Conservation (phyloP, 2,329 filamentous ascomycete species). For the Diaporthe aspalathi region DNA sequence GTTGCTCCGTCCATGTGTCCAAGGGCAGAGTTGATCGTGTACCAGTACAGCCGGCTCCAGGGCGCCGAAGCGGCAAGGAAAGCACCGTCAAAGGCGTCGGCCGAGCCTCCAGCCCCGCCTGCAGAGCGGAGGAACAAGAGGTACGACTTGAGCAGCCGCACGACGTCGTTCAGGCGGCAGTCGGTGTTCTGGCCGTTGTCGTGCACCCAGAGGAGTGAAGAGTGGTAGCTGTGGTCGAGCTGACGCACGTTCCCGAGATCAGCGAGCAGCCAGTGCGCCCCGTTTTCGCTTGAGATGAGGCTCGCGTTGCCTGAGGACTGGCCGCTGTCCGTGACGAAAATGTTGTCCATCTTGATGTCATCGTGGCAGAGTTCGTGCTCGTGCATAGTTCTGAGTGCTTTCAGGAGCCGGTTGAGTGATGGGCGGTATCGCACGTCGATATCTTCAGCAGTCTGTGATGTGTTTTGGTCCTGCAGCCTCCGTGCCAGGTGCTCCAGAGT, state of each 20-base stretch:
- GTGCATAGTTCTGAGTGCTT: constrained; percentile 45
- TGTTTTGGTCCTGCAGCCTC: constrained; percentile 40
- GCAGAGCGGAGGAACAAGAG: constrained; percentile 46
- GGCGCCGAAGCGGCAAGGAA: constrained; percentile 44
- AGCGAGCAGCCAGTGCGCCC: constrained; percentile 47
- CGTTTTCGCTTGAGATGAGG: constrained; percentile 2
- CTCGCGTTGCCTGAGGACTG: not conserved
- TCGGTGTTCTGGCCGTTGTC: constrained; percentile 46
- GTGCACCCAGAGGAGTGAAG: constrained; percentile 46
- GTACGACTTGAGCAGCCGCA: constrained; percentile 48
- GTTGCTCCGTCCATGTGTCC: not conserved
- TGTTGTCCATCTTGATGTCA: constrained; percentile 49
- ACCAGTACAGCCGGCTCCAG: constrained; percentile 47
- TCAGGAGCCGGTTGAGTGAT: constrained; percentile 46
- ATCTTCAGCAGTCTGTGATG: constrained; percentile 42
- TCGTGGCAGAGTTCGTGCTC: constrained; percentile 47
- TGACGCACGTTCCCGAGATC: constrained; percentile 50
- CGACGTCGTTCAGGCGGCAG: constrained; percentile 49
- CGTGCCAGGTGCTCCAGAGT: constrained; percentile 44
- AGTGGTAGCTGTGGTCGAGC: constrained; percentile 47
- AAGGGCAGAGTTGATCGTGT: constrained; percentile 26
- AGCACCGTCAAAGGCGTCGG: constrained; percentile 42
- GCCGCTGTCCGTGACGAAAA: constrained; percentile 43
- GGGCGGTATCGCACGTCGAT: constrained; percentile 47
- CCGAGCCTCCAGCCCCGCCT: constrained; percentile 34